phyloP scores from a whole-genome alignment of 768 basidiomycete genomes.

The Leccinum longicurvipes region DNA sequence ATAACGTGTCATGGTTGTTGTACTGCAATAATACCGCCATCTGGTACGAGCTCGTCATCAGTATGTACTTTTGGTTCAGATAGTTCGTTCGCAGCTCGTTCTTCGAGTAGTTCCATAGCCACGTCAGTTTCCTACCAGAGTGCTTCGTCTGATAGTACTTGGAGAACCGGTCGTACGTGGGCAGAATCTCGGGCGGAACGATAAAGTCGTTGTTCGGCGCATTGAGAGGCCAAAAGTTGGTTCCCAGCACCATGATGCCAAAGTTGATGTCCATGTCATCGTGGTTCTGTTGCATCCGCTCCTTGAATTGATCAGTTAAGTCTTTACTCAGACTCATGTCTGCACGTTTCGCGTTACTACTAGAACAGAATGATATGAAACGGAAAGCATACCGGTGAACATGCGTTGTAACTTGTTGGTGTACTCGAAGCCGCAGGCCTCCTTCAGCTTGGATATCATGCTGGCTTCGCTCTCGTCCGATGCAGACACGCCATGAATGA shows the following conservation, averaged over 20 bases:
- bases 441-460: conserved; percentile 98
- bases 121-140: conserved; percentile 91
- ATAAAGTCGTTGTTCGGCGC: conserved; percentile 82
- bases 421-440: conserved; percentile 95
- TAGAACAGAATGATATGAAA: background rate
- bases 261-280: conserved; percentile 88
- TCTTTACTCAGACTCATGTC: conserved; percentile 97
- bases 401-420: conserved; percentile 94
- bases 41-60: conserved; percentile 94
- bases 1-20: conserved; percentile 86
- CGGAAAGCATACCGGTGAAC: conserved; percentile 74
- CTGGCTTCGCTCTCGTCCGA: conserved; percentile 96
- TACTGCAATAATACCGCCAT: conserved; percentile 93
- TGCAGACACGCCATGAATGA: conserved; percentile 86
- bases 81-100: conserved; percentile 95
- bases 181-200: conserved; percentile 82
- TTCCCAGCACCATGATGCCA: conserved; percentile 89
- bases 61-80: conserved; percentile 90
- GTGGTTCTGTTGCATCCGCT: conserved; percentile 84
- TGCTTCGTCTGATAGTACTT: conserved; percentile 93
- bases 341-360: conserved; percentile 29
- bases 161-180: conserved; percentile 88
- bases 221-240: conserved; percentile 93
- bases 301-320: conserved; percentile 91
- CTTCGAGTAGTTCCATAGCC: conserved; percentile 98